Evolutionary conservation across 2,329 filamentous ascomycete genomes (phyloP).

Genomic region (Pseudogymnoascus sp.): DNA sequence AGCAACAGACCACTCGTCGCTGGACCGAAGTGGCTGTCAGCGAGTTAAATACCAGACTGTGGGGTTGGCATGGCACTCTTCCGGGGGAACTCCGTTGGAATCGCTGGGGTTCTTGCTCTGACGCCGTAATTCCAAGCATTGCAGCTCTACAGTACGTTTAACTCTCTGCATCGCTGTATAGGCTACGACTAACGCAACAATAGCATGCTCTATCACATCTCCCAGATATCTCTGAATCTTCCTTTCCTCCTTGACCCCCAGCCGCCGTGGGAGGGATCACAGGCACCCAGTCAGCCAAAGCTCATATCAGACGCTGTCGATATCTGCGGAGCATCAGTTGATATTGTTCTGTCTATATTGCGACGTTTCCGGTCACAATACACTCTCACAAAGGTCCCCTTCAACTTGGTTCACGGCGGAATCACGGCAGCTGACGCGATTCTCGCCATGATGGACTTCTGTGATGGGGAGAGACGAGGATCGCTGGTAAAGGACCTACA

Average conservation of each 20-base stretch:
- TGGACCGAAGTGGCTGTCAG: constrained; percentile 10
- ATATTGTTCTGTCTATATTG: constrained; percentile 11
- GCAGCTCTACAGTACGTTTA: constrained; percentile 13
- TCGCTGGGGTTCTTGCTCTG: constrained; percentile 12
- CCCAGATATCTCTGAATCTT: constrained; percentile 5
- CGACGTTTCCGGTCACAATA: constrained; percentile 14
- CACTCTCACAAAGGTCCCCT: constrained; percentile 7
- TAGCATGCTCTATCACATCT: constrained; percentile 11
- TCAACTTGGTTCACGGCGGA: constrained; percentile 12
- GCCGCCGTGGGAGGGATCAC: background rate
- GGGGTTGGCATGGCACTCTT: constrained; percentile 11
- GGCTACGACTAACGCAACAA: background rate
- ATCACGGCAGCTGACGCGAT: constrained; percentile 13
- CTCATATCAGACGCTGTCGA: background rate
- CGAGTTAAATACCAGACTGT: constrained; percentile 12
- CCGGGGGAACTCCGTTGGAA: constrained; percentile 12
- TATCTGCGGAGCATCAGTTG: constrained; percentile 12
- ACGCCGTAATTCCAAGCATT: constrained; percentile 12
- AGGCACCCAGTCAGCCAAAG: background rate
- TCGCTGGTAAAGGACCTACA: background rate
- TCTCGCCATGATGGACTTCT: constrained; percentile 5
- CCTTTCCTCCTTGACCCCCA: background rate
- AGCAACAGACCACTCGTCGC: background rate
- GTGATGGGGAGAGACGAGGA: background rate
- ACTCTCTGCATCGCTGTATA: background rate